These are phyloP conservation scores for Dittrichia graveolens DNA, from an alignment of 129 eudicot genomes.

Conservation along the genomic window DNA sequence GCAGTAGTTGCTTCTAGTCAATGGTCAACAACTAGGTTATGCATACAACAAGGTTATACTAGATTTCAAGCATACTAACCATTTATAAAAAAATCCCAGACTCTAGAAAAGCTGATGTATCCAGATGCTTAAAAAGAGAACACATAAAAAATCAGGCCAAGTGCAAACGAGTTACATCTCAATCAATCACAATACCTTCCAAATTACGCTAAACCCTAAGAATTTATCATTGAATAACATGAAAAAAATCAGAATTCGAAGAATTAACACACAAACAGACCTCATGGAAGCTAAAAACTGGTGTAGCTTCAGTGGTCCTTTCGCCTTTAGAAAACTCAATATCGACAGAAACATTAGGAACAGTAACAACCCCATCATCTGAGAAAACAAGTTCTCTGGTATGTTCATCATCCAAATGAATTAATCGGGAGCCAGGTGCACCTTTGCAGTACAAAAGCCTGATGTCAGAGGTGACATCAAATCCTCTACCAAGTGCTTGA, in stretches of 20 bases:
- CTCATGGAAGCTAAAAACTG: constrained; percentile 75
- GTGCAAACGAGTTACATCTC: constrained; percentile 15
- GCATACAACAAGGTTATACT: constrained; percentile 11
- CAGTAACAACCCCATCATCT: constrained; percentile 37
- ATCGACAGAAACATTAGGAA: constrained; percentile 81
- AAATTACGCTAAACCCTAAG: not conserved
- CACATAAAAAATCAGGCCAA: not conserved
- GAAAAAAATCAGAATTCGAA: not conserved
- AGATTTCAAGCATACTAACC: not conserved
- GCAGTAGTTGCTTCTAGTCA: constrained; percentile 2
- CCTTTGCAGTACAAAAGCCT: constrained; percentile 95
- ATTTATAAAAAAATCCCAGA: not conserved
- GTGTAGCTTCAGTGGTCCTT: constrained; percentile 53
- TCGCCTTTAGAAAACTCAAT: constrained; percentile 57
- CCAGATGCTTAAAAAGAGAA: not conserved
- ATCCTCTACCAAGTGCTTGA: constrained; percentile 93
- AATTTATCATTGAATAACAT: not conserved
- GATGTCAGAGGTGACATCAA: constrained; percentile 95
- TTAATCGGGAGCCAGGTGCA: constrained; percentile 71
- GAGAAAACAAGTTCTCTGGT: constrained; percentile 51
- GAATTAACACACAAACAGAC: constrained; percentile 30
- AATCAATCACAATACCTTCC: not conserved
- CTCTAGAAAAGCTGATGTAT: not conserved
- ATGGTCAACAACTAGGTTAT: not conserved
- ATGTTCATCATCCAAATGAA: constrained; percentile 63